Evolutionary conservation across 768 basidiomycete genomes (phyloP).

Genomic region (Mycena polygramma): DNA sequence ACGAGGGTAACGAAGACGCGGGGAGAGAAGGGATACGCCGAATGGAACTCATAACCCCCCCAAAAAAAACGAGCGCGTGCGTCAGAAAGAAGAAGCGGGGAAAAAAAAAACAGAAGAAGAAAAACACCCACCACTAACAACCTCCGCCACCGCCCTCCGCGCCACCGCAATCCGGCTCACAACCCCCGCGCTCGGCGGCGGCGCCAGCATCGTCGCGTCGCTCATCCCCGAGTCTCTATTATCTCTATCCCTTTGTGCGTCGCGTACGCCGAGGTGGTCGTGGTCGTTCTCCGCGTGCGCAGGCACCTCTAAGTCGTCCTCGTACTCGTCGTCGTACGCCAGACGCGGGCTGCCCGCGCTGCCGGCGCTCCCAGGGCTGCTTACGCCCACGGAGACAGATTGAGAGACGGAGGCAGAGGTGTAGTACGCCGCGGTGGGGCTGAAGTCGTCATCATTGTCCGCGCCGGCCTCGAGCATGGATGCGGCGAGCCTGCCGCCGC

Average conservation of each 20-base stretch:
- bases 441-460: conserved; percentile 2
- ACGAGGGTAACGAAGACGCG: too few relatives aligned
- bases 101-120: background rate
- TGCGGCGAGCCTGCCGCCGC: background rate
- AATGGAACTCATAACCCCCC: too few relatives aligned
- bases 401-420: background rate
- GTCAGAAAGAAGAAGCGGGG: background rate
- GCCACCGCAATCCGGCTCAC: conserved; percentile 48
- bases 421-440: conserved; percentile 22
- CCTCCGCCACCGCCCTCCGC: conserved; percentile 65
- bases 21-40: too few relatives aligned
- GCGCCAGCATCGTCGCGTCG: conserved; percentile 37
- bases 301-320: too few relatives aligned
- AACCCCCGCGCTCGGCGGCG: conserved; percentile 27
- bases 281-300: too few relatives aligned
- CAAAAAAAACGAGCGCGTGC: too few relatives aligned
- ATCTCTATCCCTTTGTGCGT: background rate
- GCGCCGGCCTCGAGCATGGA: conserved; percentile 4
- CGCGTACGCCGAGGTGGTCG: background rate
- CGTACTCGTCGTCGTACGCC: conserved; percentile 25
- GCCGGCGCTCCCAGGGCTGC: background rate
- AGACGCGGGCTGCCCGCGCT: conserved; percentile 4
- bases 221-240: conserved; percentile 38
- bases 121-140: conserved; percentile 48
- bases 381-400: background rate